phyloP scores from a whole-genome alignment of 2,329 filamentous ascomycete genomes.

The Chaetomium globosum region DNA sequence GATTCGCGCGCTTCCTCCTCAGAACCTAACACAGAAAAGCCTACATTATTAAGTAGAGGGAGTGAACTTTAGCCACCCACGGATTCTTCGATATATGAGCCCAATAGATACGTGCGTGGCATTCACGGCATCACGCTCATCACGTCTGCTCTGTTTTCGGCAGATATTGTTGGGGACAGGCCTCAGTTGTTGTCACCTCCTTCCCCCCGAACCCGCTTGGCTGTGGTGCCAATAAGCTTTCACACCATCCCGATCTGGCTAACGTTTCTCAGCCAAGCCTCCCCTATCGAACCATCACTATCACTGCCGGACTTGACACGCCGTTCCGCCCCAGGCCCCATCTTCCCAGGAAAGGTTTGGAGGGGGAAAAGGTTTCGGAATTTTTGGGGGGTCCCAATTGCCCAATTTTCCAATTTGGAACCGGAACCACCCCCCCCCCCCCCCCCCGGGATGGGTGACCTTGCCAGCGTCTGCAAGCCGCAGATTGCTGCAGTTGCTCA shows the following conservation, averaged over 20 bases:
- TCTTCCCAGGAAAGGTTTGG: neutral
- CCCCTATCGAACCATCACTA: neutral
- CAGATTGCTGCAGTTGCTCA: slow-evolving; percentile 2
- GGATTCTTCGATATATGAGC: no score
- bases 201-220: neutral
- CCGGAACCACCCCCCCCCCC: no score
- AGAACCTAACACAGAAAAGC: no score
- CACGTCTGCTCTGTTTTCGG: no score
- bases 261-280: neutral
- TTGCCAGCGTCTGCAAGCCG: neutral
- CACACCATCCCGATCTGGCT: neutral
- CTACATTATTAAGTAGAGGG: no score
- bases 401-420: neutral
- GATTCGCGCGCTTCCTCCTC: neutral
- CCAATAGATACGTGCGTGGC: no score
- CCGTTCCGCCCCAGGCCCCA: neutral
- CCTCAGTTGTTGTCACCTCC: neutral
- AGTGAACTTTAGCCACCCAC: no score
- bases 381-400: neutral
- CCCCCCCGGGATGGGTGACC: neutral
- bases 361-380: neutral
- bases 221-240: neutral
- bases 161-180: no score
- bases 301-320: neutral
- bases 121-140: no score